Evolutionary conservation across 768 basidiomycete species (phyloP), one percentile per base, ranked within the genome.

Genomic region (Naganishia vaughanmartiniae): DNA sequence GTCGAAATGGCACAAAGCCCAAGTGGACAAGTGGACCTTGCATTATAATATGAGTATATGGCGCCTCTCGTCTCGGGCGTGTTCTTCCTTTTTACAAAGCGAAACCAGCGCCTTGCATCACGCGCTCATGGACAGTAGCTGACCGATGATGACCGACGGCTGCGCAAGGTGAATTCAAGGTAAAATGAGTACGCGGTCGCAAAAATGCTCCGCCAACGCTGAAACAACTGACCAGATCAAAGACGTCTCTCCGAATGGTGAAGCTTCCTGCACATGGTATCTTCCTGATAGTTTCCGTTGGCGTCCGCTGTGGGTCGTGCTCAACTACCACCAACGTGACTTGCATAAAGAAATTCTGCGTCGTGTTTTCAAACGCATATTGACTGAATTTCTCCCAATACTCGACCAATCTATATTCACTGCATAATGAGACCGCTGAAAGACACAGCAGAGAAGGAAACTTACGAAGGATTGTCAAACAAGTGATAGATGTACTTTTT

Each of bases 341-440:
- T 76, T 93, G 90, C 70, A 91, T 90, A 81, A 93, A 94, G 66
- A 98, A 92, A 1, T 92, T 91, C 82, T 93, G 93, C 45, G 93
- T 92, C 65, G 93, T 92, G 82, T 93, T 96, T 81, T 99, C 95
- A 76, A 99, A 99, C 9, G 96, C 95, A 81, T 97, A 93, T 60
- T 89, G 88, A 31, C 92, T 92, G 80, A 98, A 98, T 81, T 91
- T 92, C 82, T 98, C 96, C 89, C 91, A 80, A 71, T 81, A 82
- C 33, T 74, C 57, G 31, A 81, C 73, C 31, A 76, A 75, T 3
- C 81, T 82, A 67, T 15, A 42, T 51, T 33, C 60, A 26, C 42
- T 24, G 36, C 54, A 21, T 63, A 53, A n/a, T 30, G 6, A n/a
- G 31, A 39, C 9, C 54, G 48, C 33, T 28, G 17, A 5, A 45